phyloP scores from a whole-genome alignment of 2,329 filamentous ascomycete genomes.

The Aspergillus thermomutatus region DNA sequence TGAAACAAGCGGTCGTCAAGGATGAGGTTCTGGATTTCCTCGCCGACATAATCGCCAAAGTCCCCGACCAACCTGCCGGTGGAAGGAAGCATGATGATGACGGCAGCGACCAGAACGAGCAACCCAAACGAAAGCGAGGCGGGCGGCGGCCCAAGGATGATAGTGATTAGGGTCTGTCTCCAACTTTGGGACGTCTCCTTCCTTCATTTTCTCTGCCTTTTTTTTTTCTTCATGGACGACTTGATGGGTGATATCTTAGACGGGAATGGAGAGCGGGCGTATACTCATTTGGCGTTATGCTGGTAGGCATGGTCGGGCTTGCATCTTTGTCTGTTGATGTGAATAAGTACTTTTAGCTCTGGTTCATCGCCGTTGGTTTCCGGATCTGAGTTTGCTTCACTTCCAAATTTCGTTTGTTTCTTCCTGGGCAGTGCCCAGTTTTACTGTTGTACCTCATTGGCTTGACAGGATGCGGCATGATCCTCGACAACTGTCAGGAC shows the following conservation, averaged over 20 bases:
- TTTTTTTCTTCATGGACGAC: conserved; percentile 18
- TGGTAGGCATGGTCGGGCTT: conserved; percentile 18
- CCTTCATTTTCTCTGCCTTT: conserved; percentile 4
- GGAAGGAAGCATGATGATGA: conserved; percentile 44
- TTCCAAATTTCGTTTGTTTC: background rate
- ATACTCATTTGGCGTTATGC: conserved; percentile 24
- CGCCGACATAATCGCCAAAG: conserved; percentile 81
- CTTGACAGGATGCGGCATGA: background rate
- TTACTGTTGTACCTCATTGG: background rate
- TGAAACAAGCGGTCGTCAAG: conserved; percentile 84
- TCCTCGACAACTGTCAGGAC: background rate
- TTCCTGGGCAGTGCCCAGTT: background rate
- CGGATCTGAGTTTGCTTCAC: background rate
- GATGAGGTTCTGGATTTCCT: conserved; percentile 95
- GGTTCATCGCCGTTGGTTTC: background rate
- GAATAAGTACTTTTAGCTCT: conserved; percentile 11
- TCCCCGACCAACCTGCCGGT: conserved; percentile 60
- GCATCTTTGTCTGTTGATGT: conserved; percentile 18
- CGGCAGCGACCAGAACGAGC: conserved; percentile 45
- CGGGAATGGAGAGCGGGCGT: conserved; percentile 24
- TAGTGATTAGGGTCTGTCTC: conserved; percentile 24
- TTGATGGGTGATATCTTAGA: conserved; percentile 27
- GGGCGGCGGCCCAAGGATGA: conserved; percentile 41
- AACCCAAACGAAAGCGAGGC: conserved; percentile 46
- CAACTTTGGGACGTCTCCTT: background rate